Evolutionary conservation across 371 early-diverging fungal genomes (phyloP).

Genomic region (Syncephalastrum racemosum): DNA sequence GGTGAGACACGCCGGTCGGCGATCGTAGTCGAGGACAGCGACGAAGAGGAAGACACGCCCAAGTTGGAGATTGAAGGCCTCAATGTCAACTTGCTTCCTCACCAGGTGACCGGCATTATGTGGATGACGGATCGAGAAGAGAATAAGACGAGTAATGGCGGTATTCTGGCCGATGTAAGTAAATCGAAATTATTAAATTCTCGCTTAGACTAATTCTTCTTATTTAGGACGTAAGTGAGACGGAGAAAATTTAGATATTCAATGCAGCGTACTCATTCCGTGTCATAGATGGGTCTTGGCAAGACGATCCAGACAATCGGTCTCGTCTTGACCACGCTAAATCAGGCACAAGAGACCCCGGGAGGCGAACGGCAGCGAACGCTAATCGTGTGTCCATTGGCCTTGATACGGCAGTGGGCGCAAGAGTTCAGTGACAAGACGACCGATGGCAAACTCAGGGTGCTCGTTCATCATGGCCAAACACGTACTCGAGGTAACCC

Average conservation of each 20-base stretch:
- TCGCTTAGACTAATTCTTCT: neutral
- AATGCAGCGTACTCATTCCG: neutral
- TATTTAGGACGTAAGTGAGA: constrained; percentile 26
- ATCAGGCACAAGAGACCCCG: constrained; percentile 18
- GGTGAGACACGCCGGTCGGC: neutral
- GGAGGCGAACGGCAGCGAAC: constrained; percentile 34
- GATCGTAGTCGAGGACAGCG: neutral
- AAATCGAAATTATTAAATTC: neutral
- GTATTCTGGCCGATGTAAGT: constrained; percentile 76
- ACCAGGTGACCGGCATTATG: constrained; percentile 40
- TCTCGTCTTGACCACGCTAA: constrained; percentile 52
- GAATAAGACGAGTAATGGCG: constrained; percentile 57
- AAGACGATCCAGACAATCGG: constrained; percentile 89
- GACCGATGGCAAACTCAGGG: constrained; percentile 37
- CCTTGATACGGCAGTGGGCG: constrained; percentile 72
- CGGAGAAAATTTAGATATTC: neutral
- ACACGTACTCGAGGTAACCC: constrained; percentile 33
- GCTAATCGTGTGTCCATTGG: constrained; percentile 65
- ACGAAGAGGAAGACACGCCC: constrained; percentile 6
- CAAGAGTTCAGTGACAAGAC: constrained; percentile 60
- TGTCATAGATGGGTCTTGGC: constrained; percentile 78
- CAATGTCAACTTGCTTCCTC: constrained; percentile 31
- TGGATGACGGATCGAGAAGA: constrained; percentile 53
- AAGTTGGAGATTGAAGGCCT: constrained; percentile 32
- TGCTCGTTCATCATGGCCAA: constrained; percentile 64